Percentiles rank a stretch among this genome's conserved stretches.
Evolutionary conservation across 306 rosid genomes (phyloP).

Genomic region (Adenanthera pavonina): DNA sequence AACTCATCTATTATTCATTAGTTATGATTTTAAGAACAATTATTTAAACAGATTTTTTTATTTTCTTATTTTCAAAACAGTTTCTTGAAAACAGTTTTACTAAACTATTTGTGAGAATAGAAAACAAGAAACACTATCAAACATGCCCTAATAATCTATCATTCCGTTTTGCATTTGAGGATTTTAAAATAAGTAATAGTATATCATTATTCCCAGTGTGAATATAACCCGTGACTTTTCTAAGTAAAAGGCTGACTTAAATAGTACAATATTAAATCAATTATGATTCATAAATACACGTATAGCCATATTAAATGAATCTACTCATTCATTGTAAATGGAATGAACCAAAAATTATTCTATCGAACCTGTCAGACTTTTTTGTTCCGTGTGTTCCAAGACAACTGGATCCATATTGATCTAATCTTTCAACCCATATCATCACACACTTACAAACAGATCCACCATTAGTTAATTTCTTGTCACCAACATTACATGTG

Average conservation of each 20-base stretch:
- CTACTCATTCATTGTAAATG: background rate
- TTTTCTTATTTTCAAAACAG: too few relatives aligned
- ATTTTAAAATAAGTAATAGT: background rate
- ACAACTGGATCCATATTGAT: background rate
- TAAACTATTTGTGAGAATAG: too few relatives aligned
- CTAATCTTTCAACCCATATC: background rate
- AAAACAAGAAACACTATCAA: too few relatives aligned
- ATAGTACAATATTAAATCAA: background rate
- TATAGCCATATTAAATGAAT: background rate
- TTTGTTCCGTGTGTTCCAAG: background rate
- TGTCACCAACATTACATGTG: slow-evolving; percentile 48
- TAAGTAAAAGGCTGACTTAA: background rate
- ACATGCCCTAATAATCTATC: too few relatives aligned
- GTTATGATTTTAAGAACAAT: too few relatives aligned
- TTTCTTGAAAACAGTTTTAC: too few relatives aligned
- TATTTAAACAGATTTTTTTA: too few relatives aligned
- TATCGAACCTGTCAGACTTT: background rate
- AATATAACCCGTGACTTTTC: background rate
- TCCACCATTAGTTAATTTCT: background rate
- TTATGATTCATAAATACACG: background rate
- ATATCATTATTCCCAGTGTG: background rate
- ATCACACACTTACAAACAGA: background rate
- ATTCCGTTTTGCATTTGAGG: too few relatives aligned
- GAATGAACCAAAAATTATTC: background rate
- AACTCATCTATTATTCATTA: too few relatives aligned